A percentile compares a stretch with the other conserved stretches of the same genome.
phyloP scores from a whole-genome alignment of 768 basidiomycete species.

The Tricholoma furcatifolium region DNA sequence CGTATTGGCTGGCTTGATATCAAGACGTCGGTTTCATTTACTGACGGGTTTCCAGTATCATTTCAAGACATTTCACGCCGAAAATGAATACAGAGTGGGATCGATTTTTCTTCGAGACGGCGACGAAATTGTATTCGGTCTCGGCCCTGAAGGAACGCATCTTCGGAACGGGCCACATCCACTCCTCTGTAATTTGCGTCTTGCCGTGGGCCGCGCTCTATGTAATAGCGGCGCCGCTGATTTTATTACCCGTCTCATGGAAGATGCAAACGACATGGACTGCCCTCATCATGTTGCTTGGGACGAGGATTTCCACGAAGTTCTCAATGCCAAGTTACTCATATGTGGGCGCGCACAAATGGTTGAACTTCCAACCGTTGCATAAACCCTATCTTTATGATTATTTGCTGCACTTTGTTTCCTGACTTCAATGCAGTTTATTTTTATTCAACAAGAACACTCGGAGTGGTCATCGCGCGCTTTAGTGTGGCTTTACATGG shows the following conservation, averaged over 20 bases:
- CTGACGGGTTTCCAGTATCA: constrained; percentile 5
- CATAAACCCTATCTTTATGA: background rate
- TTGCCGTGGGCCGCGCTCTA: constrained; percentile 22
- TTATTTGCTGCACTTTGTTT: background rate
- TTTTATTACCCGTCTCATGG: constrained; percentile 12
- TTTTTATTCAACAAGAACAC: too few relatives aligned
- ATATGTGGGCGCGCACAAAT: constrained; percentile 17
- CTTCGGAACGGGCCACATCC: constrained; percentile 18
- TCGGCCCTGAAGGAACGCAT: constrained; percentile 14
- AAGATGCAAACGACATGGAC: constrained; percentile 9
- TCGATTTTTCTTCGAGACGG: constrained; percentile 15
- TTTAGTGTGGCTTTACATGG: too few relatives aligned
- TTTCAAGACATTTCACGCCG: constrained; percentile 11
- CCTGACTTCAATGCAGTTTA: too few relatives aligned
- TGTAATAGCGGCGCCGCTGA: constrained; percentile 9
- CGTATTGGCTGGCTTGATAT: background rate
- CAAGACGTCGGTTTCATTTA: background rate
- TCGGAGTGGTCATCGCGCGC: too few relatives aligned
- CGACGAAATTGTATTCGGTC: constrained; percentile 18
- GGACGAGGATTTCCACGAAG: constrained; percentile 12
- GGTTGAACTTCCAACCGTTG: background rate
- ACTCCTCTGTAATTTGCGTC: constrained; percentile 21
- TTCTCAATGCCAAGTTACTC: constrained; percentile 15
- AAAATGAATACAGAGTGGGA: constrained; percentile 2
- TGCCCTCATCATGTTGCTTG: constrained; percentile 1